Evolutionary conservation across 805 yeast genomes (phyloP).

Genomic region (Trichomonascus vanleenenianus): DNA sequence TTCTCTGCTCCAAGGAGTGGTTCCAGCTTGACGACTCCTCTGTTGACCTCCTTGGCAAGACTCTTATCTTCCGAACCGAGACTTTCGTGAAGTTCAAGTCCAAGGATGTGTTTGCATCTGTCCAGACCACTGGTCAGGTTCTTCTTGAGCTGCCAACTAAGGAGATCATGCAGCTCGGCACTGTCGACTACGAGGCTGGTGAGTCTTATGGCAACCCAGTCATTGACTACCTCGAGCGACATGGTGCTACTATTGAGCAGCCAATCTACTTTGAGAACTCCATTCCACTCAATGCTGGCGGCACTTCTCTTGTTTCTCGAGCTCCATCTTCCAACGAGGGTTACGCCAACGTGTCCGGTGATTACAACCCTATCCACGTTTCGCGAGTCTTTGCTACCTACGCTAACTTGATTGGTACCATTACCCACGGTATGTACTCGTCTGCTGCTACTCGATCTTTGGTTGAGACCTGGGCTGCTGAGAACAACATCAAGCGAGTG

Average conservation of each 20-base stretch:
- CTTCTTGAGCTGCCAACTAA: constrained; percentile 85
- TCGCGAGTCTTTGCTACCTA: constrained; percentile 90
- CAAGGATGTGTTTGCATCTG: constrained; percentile 67
- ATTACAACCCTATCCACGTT: constrained; percentile 96
- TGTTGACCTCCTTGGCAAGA: constrained; percentile 66
- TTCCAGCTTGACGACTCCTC: constrained; percentile 65
- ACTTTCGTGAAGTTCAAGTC: constrained; percentile 77
- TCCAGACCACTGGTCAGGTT: constrained; percentile 77
- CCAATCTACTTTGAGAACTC: constrained; percentile 84
- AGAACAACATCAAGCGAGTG: constrained; percentile 91
- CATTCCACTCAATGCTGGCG: constrained; percentile 63
- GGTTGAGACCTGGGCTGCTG: constrained; percentile 98
- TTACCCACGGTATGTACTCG: constrained; percentile 98
- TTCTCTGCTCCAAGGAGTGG: constrained; percentile 95
- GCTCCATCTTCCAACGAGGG: constrained; percentile 96
- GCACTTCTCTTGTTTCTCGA: constrained; percentile 39
- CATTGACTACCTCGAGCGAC: constrained; percentile 82
- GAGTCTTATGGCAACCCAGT: constrained; percentile 97
- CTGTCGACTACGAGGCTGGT: constrained; percentile 82
- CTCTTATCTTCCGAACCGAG: constrained; percentile 81
- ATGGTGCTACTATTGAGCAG: constrained; percentile 91
- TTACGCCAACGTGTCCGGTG: constrained; percentile 96
- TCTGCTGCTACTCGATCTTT: constrained; percentile 91
- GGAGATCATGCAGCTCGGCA: constrained; percentile 78
- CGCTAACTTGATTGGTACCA: constrained; percentile 93